Base-by-base conservation (phyloP, 805 yeast species). In the Metschnikowia drakensbergensis region DNA sequence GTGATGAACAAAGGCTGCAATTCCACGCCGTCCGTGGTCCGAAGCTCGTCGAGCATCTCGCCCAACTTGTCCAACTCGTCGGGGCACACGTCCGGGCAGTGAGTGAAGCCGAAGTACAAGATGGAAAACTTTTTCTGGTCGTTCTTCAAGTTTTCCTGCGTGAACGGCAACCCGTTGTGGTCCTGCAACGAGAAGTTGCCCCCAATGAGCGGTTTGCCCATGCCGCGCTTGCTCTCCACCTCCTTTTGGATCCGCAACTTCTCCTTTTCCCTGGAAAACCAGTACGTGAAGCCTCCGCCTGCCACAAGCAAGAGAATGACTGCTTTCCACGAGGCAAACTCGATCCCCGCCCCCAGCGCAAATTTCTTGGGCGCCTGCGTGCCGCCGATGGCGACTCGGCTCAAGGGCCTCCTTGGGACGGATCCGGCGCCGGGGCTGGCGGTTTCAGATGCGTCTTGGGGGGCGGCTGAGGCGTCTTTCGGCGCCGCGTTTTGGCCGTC, bases 61-160 rank as follows among this genome's bases (percentile, higher is more conserved):
- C 96, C 92, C 63, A 94, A 76, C 63, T 92, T 88, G 65, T 94
- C 99, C 51, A 94, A 78, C 66, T 94, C 99, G 66, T 94, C 99
- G 8, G 99, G 99, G 68, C 99, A 94, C 46, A 94, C 91, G 68
- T 94, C 99, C 5, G 99, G 99, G 70, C 99, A 94, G 69, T 91
- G 91, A 3, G 97, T 87, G 72, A 94, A 94, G 0, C 99, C 99
- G 69, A 94, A 94, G 66, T 94, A 94, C n/a, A 92, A 67, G 40
- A 94, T 72, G 8, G 92, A 81, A 67, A 90, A 94, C 64, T 81
- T 84, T 53, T 67, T 68, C 4, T 68, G 56, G 48, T 69, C 65
- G 31, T 91, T 94, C 53, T 79, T 68, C 61, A 94, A 71, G 58
- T 92, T 77, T 53, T 88, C 74, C 27, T 89, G 82, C 1, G 97